phyloP scores from a whole-genome alignment of 768 basidiomycete genomes.

The Pleurotus tuber-regium region DNA sequence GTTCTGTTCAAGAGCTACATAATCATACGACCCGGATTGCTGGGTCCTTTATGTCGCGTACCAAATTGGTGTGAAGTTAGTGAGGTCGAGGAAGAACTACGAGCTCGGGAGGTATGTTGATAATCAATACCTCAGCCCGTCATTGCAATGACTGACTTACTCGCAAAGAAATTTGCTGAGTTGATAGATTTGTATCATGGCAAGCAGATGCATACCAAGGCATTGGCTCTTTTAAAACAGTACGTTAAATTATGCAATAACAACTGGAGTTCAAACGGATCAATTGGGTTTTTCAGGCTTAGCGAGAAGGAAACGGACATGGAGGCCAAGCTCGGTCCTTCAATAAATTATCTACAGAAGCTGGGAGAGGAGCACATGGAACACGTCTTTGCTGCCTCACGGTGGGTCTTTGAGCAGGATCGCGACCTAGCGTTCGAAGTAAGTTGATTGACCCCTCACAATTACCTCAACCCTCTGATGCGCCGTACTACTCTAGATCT shows the following conservation, averaged over 20 bases:
- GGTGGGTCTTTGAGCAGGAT: conserved; percentile 84
- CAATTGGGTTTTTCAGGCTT: conserved; percentile 46
- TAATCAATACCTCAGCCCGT: not conserved
- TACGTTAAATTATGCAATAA: conserved; percentile 34
- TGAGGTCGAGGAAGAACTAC: conserved; percentile 86
- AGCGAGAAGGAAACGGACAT: conserved; percentile 75
- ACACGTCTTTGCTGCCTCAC: conserved; percentile 77
- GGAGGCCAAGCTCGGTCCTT: conserved; percentile 78
- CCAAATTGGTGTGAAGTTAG: conserved; percentile 98
- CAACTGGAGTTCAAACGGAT: no score
- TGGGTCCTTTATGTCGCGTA: conserved; percentile 85
- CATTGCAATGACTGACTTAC: not conserved
- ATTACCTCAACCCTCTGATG: not conserved
- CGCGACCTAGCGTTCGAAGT: conserved; percentile 77
- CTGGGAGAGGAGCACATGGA: conserved; percentile 79
- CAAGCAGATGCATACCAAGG: conserved; percentile 93
- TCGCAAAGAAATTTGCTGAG: conserved; percentile 80
- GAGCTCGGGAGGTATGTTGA: conserved; percentile 67
- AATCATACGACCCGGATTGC: conserved; percentile 71
- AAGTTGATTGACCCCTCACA: conserved; percentile 3
- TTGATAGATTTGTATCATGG: conserved; percentile 90
- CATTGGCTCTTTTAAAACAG: conserved; percentile 82
- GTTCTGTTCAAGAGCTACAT: conserved; percentile 93
- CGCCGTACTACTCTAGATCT: conserved; percentile 56
- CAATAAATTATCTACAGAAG: conserved; percentile 88